A percentile compares a stretch with the other conserved stretches of the same genome.
Conservation (phyloP, 441 rosid genomes). For the Arabidopsis lyrata region DNA sequence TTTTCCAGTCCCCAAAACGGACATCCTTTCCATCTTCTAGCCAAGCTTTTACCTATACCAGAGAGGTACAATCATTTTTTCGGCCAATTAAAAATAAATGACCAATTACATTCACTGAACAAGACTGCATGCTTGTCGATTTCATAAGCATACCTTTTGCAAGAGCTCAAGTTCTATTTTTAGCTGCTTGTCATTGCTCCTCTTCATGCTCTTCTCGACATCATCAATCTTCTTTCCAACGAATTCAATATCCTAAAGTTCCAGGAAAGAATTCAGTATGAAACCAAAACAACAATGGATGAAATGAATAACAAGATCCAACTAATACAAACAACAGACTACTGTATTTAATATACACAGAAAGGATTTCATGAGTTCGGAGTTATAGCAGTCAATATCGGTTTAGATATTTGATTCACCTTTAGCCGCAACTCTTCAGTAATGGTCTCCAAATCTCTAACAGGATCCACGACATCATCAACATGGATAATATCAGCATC, state of each 20-base stretch:
- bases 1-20: conserved; percentile 97
- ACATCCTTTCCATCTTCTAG: conserved; percentile 89
- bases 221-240: conserved; percentile 85
- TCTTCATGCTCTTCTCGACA: conserved; percentile 97
- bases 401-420: conserved; percentile 52
- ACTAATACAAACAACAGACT: conserved; percentile 3
- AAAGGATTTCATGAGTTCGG: neutral
- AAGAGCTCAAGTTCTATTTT: conserved; percentile 88
- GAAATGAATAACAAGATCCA: neutral
- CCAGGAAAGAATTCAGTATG: conserved; percentile 20
- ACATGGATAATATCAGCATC: conserved; percentile 97
- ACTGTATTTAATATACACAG: neutral
- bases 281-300: conserved; percentile 16
- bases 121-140: neutral
- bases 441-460: conserved; percentile 92
- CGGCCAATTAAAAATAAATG: neutral
- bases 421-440: conserved; percentile 86
- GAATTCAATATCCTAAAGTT: conserved; percentile 87
- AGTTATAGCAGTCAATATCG: conserved; percentile 20
- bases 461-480: conserved; percentile 93
- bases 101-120: conserved; percentile 11
- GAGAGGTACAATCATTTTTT: conserved; percentile 32
- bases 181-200: conserved; percentile 97
- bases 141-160: conserved; percentile 59
- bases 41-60: conserved; percentile 81